phyloP scores from a whole-genome alignment of 139 green algal genomes.

The Tetradesmus lagerheimii region DNA sequence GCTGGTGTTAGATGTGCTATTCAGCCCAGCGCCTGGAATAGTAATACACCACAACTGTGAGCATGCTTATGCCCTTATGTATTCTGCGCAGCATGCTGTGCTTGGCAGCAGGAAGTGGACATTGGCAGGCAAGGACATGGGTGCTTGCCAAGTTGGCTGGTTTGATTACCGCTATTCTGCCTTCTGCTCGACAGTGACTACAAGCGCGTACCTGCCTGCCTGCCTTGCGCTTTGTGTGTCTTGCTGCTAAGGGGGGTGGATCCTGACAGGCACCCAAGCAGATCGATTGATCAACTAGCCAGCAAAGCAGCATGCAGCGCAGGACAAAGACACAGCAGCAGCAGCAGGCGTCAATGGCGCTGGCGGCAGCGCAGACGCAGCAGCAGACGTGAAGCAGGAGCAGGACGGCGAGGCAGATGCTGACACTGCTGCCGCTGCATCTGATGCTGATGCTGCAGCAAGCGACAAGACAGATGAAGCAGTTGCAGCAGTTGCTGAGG shows the following conservation, averaged over 20 bases:
- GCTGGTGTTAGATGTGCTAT: no score
- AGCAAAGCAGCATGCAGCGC: background rate
- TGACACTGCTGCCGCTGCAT: background rate
- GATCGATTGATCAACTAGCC: constrained; percentile 5
- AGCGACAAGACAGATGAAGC: background rate
- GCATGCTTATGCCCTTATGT: no score
- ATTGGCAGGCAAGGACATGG: no score
- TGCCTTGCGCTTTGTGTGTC: background rate
- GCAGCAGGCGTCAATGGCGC: background rate
- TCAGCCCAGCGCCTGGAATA: background rate
- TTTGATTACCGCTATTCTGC: no score
- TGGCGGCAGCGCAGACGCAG: background rate
- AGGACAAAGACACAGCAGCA: background rate
- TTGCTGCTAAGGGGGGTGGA: constrained; percentile 43
- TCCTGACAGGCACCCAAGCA: constrained; percentile 49
- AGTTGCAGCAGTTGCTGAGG: background rate
- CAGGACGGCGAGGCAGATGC: background rate
- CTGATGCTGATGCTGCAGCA: background rate
- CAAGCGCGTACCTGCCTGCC: no score
- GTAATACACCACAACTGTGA: no score
- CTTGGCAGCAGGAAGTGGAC: no score
- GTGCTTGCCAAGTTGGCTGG: no score
- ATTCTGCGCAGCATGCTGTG: no score
- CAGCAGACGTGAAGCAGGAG: constrained; percentile 5
- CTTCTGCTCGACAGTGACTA: no score